A percentile compares a stretch with the other conserved stretches of the same genome.
These are phyloP conservation scores for Kuraishia cidri DNA, from an alignment of 805 yeast genomes.

Conservation along the genomic window DNA sequence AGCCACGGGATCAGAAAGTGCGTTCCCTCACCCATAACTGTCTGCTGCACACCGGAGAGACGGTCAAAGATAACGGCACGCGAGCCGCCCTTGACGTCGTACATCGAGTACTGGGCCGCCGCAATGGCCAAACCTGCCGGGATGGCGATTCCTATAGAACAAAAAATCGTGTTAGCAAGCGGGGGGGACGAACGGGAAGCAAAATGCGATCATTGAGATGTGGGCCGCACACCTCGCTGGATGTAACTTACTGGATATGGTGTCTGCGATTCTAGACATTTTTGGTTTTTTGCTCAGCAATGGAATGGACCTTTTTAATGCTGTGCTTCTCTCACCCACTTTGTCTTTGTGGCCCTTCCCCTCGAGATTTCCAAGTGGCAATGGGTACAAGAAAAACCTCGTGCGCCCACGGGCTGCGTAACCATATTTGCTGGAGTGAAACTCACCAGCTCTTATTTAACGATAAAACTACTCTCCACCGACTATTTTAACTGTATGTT, in stretches of 20 bases:
- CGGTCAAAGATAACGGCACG: constrained; percentile 96
- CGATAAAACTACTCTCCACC: too few species aligned
- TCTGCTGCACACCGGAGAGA: constrained; percentile 75
- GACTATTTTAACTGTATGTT: too few species aligned
- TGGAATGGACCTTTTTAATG: too few species aligned
- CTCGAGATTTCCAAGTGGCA: too few species aligned
- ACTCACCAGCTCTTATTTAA: too few species aligned
- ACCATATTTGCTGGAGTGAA: too few species aligned
- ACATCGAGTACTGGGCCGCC: constrained; percentile 75
- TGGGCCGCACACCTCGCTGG: constrained; percentile 1
- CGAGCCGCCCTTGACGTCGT: constrained; percentile 93
- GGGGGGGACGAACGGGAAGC: too few species aligned
- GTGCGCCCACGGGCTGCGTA: too few species aligned
- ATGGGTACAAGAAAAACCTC: too few species aligned
- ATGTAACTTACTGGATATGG: constrained; percentile 20
- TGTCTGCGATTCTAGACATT: constrained; percentile 32
- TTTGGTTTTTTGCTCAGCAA: not conserved
- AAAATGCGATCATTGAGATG: not conserved
- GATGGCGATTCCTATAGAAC: constrained; percentile 41
- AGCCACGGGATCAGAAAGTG: constrained; percentile 95
- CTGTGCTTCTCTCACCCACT: too few species aligned
- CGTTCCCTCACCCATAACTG: constrained; percentile 94
- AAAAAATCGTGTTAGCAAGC: not conserved
- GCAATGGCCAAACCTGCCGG: constrained; percentile 65
- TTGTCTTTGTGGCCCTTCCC: too few species aligned